phyloP scores from a whole-genome alignment of 345 rosid species.

The Zanthoxylum bungeanum region DNA sequence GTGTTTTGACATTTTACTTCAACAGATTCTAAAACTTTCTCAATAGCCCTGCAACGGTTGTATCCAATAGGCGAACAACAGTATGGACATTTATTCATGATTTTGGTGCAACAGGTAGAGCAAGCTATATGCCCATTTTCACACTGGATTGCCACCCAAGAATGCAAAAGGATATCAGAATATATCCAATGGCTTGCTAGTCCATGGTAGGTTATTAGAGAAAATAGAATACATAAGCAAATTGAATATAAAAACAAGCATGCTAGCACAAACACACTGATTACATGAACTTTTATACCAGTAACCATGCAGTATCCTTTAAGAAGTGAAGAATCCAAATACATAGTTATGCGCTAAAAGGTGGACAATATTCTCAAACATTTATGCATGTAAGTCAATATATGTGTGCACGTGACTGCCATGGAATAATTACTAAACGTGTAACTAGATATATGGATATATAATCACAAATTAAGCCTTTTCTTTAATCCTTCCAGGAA shows the following conservation, averaged over 20 bases:
- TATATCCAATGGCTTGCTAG: neutral
- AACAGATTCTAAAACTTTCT: slow-evolving; percentile 46
- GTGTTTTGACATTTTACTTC: slow-evolving; percentile 40
- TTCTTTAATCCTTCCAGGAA: neutral
- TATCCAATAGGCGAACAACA: slow-evolving; percentile 50
- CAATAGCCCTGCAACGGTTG: slow-evolving; percentile 57
- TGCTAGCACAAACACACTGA: neutral
- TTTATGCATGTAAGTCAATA: neutral
- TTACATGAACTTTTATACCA: neutral
- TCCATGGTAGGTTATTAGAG: neutral
- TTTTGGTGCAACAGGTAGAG: slow-evolving; percentile 43
- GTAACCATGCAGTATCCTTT: neutral
- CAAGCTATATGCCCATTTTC: slow-evolving; percentile 69
- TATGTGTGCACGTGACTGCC: neutral
- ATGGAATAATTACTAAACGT: neutral
- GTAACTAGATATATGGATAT: neutral
- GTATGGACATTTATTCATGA: slow-evolving; percentile 44
- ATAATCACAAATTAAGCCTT: neutral
- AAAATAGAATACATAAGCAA: neutral
- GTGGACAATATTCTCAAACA: neutral
- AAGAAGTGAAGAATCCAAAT: neutral
- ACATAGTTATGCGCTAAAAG: neutral
- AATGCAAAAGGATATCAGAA: neutral
- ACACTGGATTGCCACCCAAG: slow-evolving; percentile 39
- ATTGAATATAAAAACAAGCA: neutral